These are phyloP conservation scores for Botrytis byssoidea DNA, from an alignment of 2,329 filamentous ascomycete species.

Conservation along the genomic window DNA sequence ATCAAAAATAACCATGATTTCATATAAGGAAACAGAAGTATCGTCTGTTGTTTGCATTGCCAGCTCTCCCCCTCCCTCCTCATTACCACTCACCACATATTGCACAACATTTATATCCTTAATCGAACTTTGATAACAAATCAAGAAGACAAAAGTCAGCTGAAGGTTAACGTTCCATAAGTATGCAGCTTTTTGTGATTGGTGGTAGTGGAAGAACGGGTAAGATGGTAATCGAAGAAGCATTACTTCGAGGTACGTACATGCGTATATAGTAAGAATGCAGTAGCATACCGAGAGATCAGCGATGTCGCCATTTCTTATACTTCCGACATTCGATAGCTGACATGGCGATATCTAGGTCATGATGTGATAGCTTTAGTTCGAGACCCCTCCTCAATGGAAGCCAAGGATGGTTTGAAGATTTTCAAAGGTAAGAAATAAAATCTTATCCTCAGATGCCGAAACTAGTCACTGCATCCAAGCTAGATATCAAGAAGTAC, in stretches of 20 bases:
- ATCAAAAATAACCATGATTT: background rate
- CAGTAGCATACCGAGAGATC: background rate
- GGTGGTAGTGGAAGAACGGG: conserved; percentile 50
- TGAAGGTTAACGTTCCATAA: conserved; percentile 1
- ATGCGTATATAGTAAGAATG: conserved; percentile 12
- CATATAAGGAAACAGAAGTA: conserved; percentile 4
- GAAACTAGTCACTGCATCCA: background rate
- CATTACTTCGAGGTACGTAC: conserved; percentile 28
- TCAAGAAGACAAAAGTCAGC: background rate
- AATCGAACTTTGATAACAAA: background rate
- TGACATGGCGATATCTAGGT: conserved; percentile 18
- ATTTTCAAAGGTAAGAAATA: conserved; percentile 40
- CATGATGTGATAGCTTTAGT: conserved; percentile 49
- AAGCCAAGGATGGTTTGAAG: conserved; percentile 40
- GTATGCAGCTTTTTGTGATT: conserved; percentile 42
- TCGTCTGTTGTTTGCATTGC: background rate
- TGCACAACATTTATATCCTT: background rate
- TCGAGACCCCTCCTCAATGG: conserved; percentile 42
- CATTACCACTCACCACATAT: background rate
- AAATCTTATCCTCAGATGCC: background rate
- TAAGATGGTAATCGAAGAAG: conserved; percentile 44
- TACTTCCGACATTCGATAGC: background rate
- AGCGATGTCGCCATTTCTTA: conserved; percentile 13
- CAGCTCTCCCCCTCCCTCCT: background rate
- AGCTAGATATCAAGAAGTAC: background rate